Base-by-base conservation (phyloP, 1,284 basidiomycete species). In the Ustilago sp. region DNA sequence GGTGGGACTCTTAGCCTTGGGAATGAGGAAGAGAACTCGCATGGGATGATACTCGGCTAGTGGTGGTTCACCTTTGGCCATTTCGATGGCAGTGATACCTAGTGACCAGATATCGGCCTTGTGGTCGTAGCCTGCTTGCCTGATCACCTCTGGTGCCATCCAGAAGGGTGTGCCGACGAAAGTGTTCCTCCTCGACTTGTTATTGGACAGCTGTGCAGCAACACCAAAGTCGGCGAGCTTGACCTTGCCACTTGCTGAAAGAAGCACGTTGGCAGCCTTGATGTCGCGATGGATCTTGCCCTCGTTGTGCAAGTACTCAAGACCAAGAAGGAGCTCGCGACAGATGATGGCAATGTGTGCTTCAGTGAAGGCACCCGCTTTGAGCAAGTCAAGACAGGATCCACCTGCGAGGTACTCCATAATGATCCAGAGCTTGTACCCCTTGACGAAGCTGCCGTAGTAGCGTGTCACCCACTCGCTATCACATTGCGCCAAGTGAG, bases 331-430 rank as follows among this genome's bases (percentile, higher is more conserved):
- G 1, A 99, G 90, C 86, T 99, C 96, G 58, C 94, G 92, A 83
- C 94, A 95, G 74, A 98, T 91, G 79, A 97, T 92, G 15, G 96
- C 95, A 74, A 98, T 97, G 84, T 98, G 94, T 0, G 90, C 89
- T 87, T 99, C 97, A 8, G 92, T 91, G 86, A 98, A 97, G 23
- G 91, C 88, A 31, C 94, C 95, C 0, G 94, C 91, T 86, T 96
- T 97, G 80, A 98, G 90, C 56, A 99, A 89, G 86, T 98, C 96
- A 59, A 97, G 90, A 87, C 96, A 98, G 23, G 95, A 98, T n/a
- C 96, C 96, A 38, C 96, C 97, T 0, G 95, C 95, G 58, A 98
- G 92, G 86, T 94, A 98, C 87, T 99, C 96, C 97, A 99, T 99
- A 83, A 99, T 90, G 85, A 99, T 99, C 97, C 97, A 99, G 19